Evolutionary conservation across 2,329 filamentous ascomycete genomes (phyloP), one percentile per base, ranked within the genome.

Genomic region (Fusarium transvaalense): DNA sequence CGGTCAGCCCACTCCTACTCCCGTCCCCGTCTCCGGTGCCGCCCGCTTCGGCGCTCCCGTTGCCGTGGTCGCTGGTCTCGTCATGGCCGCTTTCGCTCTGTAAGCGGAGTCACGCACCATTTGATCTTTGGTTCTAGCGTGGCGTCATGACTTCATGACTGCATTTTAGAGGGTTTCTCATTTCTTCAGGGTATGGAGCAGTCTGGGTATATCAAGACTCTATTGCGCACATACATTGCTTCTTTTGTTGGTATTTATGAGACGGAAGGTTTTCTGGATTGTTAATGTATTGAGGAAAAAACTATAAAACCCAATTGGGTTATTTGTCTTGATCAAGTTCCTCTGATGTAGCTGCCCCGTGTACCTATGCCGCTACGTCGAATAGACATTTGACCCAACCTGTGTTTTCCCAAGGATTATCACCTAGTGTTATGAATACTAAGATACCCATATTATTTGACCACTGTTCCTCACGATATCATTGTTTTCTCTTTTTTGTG

Each of bases 71-170:
- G 81, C 76, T 67, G 81, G 79, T 70, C 71, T 83, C 27, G 78
- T 79, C 64, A 75, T 81, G 64, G 82, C 81, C 63, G 66, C 79
- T 65, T 65, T 84, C 51, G 82, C 80, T 72, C 76, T 84, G 76
- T 85, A 81, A 82, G 74, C 54, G 56, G 56, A 51, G 61, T 51
- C 56, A 54, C 59, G 43, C 39, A 47, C 53, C 45, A 56, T 57
- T 56, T 68, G 52, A 56, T 74, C 41, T 69, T 68, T 61, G 65
- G 61, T 71, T 74, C 71, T 53, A 72, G 66, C 61, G 53, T 69
- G 70, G 66, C 64, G 72, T 72, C 71, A 73, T 75, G 73, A 75
- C 63, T 56, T 68, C 71, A 74, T 74, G 72, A 74, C 71, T 71
- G 68, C 72, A 75, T 74, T 34, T 71, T 75, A 75, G 72, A 75